Evolutionary conservation across 495 filamentous ascomycete genomes (phyloP), one percentile per base, ranked within the genome.

Genomic region (Penicillium coprophilum): DNA sequence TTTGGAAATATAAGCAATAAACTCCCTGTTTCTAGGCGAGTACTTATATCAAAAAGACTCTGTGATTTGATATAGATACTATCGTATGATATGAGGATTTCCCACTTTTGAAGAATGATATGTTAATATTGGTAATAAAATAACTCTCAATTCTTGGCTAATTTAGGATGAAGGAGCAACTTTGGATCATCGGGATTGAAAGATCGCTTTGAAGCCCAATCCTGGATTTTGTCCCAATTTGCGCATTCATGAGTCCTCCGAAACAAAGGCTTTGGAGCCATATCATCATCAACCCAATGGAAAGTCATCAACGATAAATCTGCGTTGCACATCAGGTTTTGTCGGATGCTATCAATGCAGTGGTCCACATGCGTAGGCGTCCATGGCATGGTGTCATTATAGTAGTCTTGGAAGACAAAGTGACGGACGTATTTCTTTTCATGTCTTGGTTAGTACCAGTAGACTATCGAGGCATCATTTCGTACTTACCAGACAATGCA

Each of bases 341-440:
- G 64, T 5, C 64, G 64, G 19, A 73, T 50, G 41, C 56, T 63
- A 28, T 71, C 69, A 17, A 71, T 36, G 51, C 70, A 74, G 50
- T 73, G 70, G 30, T 65, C 69, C 8, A 31, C 30, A 31, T 58
- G n/a, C 17, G 36, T n/a, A 19, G 36, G 17, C 3, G 17, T 39
- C 36, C 13, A 19, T 39, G 13, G 36, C 36, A 39, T 39, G 17
- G 17, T n/a, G 17, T 39, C 15, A 39, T 39, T 39, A 9, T 39
- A 39, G 36, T 39, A 19, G 2, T 39, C 36, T 39, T 39, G 36
- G 36, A n/a, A 19, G 17, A 39, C 17, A 19, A n/a, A 39, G 13
- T 19, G 13, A 19, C 36, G 36, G 15, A 39, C 36, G 5, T 19
- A 39, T 39, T 19, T 39, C 36, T 39, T 15, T 39, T 15, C 6